These are phyloP conservation scores for Elsinoe fawcettii DNA, from an alignment of 2,329 filamentous ascomycete species.

Conservation along the genomic window DNA sequence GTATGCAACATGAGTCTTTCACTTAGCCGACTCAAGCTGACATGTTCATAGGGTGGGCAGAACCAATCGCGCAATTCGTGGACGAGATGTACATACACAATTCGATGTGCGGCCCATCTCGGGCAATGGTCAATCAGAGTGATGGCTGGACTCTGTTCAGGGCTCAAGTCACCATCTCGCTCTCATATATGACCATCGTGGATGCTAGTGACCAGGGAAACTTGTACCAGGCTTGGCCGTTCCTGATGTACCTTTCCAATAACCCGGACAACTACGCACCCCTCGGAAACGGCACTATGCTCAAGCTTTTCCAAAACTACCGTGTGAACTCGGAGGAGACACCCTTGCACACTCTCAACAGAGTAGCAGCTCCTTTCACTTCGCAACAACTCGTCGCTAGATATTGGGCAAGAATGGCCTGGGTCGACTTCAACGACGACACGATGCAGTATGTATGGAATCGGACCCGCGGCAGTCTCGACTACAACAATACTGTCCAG, in stretches of 20 bases:
- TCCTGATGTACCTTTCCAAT: conserved; percentile 42
- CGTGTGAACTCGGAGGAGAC: conserved; percentile 42
- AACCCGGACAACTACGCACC: conserved; percentile 39
- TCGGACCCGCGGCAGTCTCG: conserved; percentile 30
- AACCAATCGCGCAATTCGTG: conserved; percentile 45
- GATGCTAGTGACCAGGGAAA: conserved; percentile 38
- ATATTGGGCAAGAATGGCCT: conserved; percentile 50
- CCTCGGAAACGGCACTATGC: conserved; percentile 21
- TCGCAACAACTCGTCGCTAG: conserved; percentile 38
- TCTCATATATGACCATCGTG: conserved; percentile 43
- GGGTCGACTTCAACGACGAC: conserved; percentile 43
- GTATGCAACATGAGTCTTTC: background rate
- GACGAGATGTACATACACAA: conserved; percentile 44
- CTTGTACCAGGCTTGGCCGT: conserved; percentile 48
- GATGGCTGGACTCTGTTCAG: conserved; percentile 35
- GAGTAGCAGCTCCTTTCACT: conserved; percentile 26
- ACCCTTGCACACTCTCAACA: conserved; percentile 40
- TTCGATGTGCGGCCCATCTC: conserved; percentile 35
- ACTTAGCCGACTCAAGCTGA: background rate
- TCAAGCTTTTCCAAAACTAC: conserved; percentile 36
- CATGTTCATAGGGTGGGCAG: conserved; percentile 42
- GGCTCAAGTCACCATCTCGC: conserved; percentile 39
- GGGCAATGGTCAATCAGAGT: conserved; percentile 31
- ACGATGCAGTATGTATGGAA: conserved; percentile 36
- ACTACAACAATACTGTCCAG: conserved; percentile 38